Percentiles rank a stretch among this genome's conserved stretches.
phyloP scores from a whole-genome alignment of 2,329 filamentous ascomycete species.

The Pseudogymnoascus sp. region DNA sequence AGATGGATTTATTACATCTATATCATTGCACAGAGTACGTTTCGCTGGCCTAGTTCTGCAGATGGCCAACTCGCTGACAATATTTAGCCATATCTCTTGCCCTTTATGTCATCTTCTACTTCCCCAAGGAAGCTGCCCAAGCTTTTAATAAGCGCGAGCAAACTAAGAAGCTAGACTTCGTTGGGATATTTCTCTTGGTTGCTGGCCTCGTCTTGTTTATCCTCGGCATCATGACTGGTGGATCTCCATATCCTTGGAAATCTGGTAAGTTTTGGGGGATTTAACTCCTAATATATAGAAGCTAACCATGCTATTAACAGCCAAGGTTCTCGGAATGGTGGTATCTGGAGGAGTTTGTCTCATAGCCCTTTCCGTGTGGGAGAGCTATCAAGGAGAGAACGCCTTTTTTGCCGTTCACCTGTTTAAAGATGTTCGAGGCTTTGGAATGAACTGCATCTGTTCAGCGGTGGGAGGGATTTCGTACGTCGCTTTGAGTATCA shows the following conservation, averaged over 20 bases:
- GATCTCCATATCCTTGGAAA: constrained; percentile 21
- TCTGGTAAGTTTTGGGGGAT: not conserved
- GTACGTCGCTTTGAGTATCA: constrained; percentile 26
- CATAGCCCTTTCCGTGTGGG: constrained; percentile 25
- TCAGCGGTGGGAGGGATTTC: constrained; percentile 24
- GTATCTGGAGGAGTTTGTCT: constrained; percentile 21
- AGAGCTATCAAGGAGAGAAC: not conserved
- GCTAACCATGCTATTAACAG: not conserved
- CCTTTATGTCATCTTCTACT: constrained; percentile 34
- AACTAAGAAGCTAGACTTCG: constrained; percentile 25
- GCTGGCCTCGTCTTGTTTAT: constrained; percentile 25
- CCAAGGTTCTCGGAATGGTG: constrained; percentile 22
- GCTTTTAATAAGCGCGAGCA: constrained; percentile 22
- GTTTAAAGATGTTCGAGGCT: constrained; percentile 29
- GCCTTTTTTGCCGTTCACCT: constrained; percentile 28
- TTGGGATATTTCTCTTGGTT: constrained; percentile 24
- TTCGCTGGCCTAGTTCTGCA: constrained; percentile 15
- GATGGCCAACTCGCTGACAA: constrained; percentile 12
- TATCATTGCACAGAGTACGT: constrained; percentile 29
- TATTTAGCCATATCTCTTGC: constrained; percentile 30
- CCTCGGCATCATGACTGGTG: constrained; percentile 27
- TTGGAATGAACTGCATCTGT: constrained; percentile 25
- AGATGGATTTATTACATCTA: constrained; percentile 37
- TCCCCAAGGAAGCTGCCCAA: constrained; percentile 26
- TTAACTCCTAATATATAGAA: not conserved